Percentiles rank a stretch among this genome's conserved stretches.
These are phyloP conservation scores for Licmophora abbreviata DNA, from an alignment of 108 stramenopile genomes.

Conservation along the genomic window DNA sequence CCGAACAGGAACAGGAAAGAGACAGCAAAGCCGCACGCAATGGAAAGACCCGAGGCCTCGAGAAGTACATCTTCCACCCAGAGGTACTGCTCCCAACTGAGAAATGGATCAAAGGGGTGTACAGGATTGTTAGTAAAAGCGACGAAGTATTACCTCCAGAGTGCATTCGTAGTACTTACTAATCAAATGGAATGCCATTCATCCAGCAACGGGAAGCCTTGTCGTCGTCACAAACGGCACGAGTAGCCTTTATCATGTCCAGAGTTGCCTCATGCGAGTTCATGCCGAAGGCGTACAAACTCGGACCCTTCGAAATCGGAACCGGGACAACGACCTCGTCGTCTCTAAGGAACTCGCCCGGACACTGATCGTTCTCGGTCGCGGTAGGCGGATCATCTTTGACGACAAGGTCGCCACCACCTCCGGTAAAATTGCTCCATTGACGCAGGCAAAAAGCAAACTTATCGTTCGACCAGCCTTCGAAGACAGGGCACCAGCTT, in stretches of 20 bases:
- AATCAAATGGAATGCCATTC: constrained; percentile 33
- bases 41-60: constrained; percentile 13
- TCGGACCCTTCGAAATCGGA: constrained; percentile 17
- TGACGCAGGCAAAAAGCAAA: constrained; percentile 21
- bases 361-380: constrained; percentile 10
- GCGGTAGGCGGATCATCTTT: constrained; percentile 14
- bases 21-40: constrained; percentile 24
- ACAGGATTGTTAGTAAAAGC: too few relatives aligned
- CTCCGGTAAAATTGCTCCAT: constrained; percentile 33
- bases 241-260: constrained; percentile 27
- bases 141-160: too few relatives aligned
- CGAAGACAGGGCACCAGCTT: constrained; percentile 29
- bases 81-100: constrained; percentile 41
- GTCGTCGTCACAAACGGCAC: constrained; percentile 32
- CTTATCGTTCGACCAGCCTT: constrained; percentile 29
- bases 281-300: constrained; percentile 23
- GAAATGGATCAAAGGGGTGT: too few relatives aligned
- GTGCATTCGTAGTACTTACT: too few relatives aligned
- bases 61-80: constrained; percentile 15
- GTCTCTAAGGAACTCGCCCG: constrained; percentile 24
- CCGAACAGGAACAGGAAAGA: constrained; percentile 22
- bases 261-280: constrained; percentile 22
- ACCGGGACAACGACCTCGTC: constrained; percentile 20
- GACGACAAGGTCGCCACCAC: constrained; percentile 17
- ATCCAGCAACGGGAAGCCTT: constrained; percentile 30